These are phyloP conservation scores for Suillus placidus DNA, from an alignment of 768 basidiomycete genomes.

Conservation along the genomic window DNA sequence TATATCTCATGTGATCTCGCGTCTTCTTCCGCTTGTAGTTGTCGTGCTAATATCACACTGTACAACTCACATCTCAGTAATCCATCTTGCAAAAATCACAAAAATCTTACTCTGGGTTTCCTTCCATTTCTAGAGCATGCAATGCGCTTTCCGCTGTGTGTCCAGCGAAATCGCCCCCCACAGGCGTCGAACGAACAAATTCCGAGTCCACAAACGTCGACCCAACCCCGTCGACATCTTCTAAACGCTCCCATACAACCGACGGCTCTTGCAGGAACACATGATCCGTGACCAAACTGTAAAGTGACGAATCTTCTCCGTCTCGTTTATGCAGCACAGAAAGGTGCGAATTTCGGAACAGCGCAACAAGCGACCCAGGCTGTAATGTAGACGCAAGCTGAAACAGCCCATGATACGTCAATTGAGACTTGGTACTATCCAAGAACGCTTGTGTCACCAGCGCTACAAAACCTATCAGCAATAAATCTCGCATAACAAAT, in stretches of 20 bases:
- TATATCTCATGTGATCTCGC: slow-evolving; percentile 46
- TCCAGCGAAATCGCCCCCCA: slow-evolving; percentile 82
- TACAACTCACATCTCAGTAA: slow-evolving; percentile 1
- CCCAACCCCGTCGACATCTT: slow-evolving; percentile 81
- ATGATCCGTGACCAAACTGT: slow-evolving; percentile 84
- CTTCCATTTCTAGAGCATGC: slow-evolving; percentile 48
- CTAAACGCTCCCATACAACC: slow-evolving; percentile 89
- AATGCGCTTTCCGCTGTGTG: slow-evolving; percentile 66
- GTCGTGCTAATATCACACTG: slow-evolving; percentile 71
- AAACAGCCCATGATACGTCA: slow-evolving; percentile 89
- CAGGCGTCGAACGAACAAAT: slow-evolving; percentile 64
- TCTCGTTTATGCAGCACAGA: slow-evolving; percentile 76
- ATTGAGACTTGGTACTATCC: slow-evolving; percentile 71
- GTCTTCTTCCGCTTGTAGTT: slow-evolving; percentile 84
- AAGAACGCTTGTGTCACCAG: slow-evolving; percentile 69
- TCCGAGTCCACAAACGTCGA: slow-evolving; percentile 78
- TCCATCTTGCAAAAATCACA: background rate
- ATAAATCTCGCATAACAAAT: slow-evolving; percentile 5
- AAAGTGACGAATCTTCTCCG: slow-evolving; percentile 53
- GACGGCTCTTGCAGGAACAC: slow-evolving; percentile 75
- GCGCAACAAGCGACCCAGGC: slow-evolving; percentile 70
- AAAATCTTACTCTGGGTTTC: slow-evolving; percentile 63
- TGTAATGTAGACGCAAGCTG: slow-evolving; percentile 57
- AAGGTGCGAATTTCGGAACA: slow-evolving; percentile 90
- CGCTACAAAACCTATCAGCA: slow-evolving; percentile 43